Evolutionary conservation across 441 rosid species (phyloP).

Genomic region (Isatis lusitanica): DNA sequence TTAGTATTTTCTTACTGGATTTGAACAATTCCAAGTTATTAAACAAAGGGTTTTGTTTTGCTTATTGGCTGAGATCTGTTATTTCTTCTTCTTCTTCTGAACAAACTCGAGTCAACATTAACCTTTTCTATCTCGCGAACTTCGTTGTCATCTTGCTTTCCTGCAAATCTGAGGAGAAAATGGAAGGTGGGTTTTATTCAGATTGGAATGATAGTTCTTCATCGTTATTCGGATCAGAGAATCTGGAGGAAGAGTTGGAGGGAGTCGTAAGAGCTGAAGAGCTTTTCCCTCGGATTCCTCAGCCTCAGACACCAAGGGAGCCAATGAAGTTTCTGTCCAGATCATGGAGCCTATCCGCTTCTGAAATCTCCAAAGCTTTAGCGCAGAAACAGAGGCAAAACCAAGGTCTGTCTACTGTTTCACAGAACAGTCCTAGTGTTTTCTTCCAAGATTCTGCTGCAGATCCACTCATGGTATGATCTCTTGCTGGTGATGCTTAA

Average conservation of each 20-base stretch:
- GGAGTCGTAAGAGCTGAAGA: slow-evolving; percentile 7
- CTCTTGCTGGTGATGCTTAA: not conserved
- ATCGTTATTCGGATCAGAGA: slow-evolving; percentile 39
- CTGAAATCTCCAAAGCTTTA: slow-evolving; percentile 79
- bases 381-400: slow-evolving; percentile 57
- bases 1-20: slow-evolving; percentile 1
- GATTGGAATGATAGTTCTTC: slow-evolving; percentile 42
- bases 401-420: slow-evolving; percentile 12
- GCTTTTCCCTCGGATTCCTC: slow-evolving; percentile 46
- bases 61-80: slow-evolving; percentile 10
- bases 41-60: not conserved
- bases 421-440: slow-evolving; percentile 21
- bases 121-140: not conserved
- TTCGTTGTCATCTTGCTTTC: not conserved
- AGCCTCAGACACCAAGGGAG: slow-evolving; percentile 73
- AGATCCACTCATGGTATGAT: slow-evolving; percentile 20
- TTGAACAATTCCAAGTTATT: slow-evolving; percentile 24
- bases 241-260: slow-evolving; percentile 50
- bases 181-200: slow-evolving; percentile 50
- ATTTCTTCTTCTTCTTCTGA: too few species aligned
- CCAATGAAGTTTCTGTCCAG: slow-evolving; percentile 86
- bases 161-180: slow-evolving; percentile 8
- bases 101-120: slow-evolving; percentile 9
- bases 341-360: slow-evolving; percentile 84
- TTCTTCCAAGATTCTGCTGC: slow-evolving; percentile 37